These are phyloP conservation scores for Prasinococcaceae sp. DNA, from an alignment of 139 green algal genomes.

Conservation along the genomic window DNA sequence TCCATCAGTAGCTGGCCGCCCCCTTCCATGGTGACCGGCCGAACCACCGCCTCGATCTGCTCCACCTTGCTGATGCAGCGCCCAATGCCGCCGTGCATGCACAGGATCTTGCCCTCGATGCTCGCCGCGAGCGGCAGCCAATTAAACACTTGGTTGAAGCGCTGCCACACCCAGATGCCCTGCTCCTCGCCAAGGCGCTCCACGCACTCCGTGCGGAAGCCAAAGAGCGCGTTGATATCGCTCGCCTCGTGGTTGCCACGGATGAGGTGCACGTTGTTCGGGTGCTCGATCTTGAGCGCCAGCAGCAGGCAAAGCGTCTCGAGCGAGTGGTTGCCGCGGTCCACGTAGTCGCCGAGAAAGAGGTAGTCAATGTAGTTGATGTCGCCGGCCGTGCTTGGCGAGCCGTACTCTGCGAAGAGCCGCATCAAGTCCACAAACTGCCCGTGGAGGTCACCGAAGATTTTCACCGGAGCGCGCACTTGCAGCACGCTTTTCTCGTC, in stretches of 20 bases:
- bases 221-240: constrained; percentile 98
- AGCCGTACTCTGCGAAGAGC: constrained; percentile 97
- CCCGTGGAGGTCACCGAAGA: constrained; percentile 97
- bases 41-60: constrained; percentile 78
- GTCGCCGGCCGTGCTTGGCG: constrained; percentile 84
- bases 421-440: constrained; percentile 99
- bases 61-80: constrained; percentile 70
- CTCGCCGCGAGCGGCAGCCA: constrained; percentile 88
- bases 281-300: constrained; percentile 74
- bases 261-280: constrained; percentile 84
- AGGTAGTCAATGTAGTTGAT: constrained; percentile 97
- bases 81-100: constrained; percentile 96
- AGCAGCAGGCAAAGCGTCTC: constrained; percentile 66
- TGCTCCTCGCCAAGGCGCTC: constrained; percentile 65
- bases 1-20: constrained; percentile 90
- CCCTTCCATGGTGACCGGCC: constrained; percentile 86
- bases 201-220: constrained; percentile 93
- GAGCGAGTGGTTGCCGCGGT: constrained; percentile 60
- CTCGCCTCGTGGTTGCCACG: constrained; percentile 92
- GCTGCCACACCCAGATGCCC: constrained; percentile 75
- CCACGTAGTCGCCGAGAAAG: constrained; percentile 72
- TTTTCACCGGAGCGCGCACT: constrained; percentile 84
- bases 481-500: constrained; percentile 73
- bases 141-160: constrained; percentile 97
- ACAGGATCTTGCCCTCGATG: constrained; percentile 89